phyloP scores from a whole-genome alignment of 1,139 yeast genomes.

The Candida tetrigidarum region DNA sequence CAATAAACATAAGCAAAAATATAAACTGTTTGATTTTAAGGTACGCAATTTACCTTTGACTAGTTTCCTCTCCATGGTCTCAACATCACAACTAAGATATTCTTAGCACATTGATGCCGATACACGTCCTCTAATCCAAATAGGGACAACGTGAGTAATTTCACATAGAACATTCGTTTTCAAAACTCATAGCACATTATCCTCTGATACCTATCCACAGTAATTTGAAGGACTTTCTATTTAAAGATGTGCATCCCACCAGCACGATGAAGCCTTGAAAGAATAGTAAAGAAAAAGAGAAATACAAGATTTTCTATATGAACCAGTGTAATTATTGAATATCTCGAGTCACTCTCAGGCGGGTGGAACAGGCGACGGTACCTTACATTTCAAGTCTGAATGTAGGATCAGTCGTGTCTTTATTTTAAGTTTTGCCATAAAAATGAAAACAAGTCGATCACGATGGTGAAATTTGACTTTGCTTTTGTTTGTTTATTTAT shows the following conservation, averaged over 20 bases:
- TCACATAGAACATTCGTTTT: neutral
- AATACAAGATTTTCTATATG: neutral
- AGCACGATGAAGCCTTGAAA: too few relatives aligned
- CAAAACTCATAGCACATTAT: conserved; percentile 1
- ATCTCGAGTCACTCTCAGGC: conserved; percentile 3
- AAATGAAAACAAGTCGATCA: neutral
- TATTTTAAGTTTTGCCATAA: neutral
- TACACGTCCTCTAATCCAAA: too few relatives aligned
- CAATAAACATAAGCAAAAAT: neutral
- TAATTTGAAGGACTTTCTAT: neutral
- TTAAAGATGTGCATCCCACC: too few relatives aligned
- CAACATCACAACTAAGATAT: too few relatives aligned
- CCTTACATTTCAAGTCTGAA: conserved; percentile 4
- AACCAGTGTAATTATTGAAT: too few relatives aligned
- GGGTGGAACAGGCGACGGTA: neutral
- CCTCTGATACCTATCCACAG: neutral
- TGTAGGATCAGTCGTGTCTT: neutral
- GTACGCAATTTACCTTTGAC: neutral
- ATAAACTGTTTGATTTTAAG: too few relatives aligned
- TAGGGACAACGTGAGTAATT: too few relatives aligned
- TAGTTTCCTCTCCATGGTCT: too few relatives aligned
- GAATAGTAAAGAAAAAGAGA: neutral
- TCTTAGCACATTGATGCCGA: too few relatives aligned
- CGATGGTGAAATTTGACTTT: too few relatives aligned
- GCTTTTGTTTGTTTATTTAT: too few relatives aligned